Conservation (phyloP, 306 rosid species). For the Crotalaria pallida region DNA sequence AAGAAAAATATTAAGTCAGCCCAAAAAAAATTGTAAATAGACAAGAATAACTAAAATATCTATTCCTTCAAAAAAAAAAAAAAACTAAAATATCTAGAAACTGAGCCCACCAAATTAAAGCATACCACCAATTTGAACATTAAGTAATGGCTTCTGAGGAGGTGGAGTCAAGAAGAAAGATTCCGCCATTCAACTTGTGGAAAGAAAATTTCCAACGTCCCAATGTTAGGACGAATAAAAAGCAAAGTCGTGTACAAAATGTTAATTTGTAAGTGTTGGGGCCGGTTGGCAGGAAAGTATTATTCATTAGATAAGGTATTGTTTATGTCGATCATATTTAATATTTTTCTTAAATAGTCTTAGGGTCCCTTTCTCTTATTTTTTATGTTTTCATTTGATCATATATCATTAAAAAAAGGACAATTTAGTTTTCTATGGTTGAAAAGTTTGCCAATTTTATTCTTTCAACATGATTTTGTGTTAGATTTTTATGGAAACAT, state of each 20-base stretch:
- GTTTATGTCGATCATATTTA: conserved; percentile 3
- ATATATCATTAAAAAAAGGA: too few relatives aligned
- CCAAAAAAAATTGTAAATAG: not conserved
- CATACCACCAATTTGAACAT: conserved; percentile 11
- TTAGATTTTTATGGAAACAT: too few relatives aligned
- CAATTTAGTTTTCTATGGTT: too few relatives aligned
- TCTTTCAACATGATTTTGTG: too few relatives aligned
- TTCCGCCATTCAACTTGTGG: conserved; percentile 12
- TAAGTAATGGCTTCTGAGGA: not conserved
- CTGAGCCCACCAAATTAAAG: conserved; percentile 12
- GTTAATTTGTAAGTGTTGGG: conserved; percentile 27
- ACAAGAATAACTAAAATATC: not conserved
- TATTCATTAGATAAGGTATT: conserved; percentile 38
- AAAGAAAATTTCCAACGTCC: conserved; percentile 2
- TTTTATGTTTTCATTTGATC: too few relatives aligned
- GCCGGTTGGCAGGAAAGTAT: conserved; percentile 25
- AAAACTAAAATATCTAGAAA: conserved; percentile 13
- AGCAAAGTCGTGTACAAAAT: conserved; percentile 27
- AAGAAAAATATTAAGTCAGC: not conserved
- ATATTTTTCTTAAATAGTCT: not conserved
- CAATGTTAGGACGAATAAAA: conserved; percentile 14
- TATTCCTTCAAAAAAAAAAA: too few relatives aligned
- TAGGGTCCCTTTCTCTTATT: too few relatives aligned
- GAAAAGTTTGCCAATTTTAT: too few relatives aligned
- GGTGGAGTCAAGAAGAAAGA: conserved; percentile 21